Conservation (phyloP, 805 yeast species). For the Saccharomycopsis fibuligera region DNA sequence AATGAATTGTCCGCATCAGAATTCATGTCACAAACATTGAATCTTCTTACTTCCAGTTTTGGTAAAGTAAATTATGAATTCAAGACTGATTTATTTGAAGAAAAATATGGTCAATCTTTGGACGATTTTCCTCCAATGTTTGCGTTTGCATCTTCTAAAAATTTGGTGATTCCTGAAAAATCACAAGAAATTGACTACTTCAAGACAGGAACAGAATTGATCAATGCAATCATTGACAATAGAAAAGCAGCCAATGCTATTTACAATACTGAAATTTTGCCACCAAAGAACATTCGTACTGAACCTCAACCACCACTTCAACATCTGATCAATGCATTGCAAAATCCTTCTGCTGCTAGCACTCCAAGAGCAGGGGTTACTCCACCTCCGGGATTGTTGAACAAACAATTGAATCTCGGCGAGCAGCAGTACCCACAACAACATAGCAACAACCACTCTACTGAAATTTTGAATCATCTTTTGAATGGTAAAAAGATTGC, state of each 20-base stretch:
- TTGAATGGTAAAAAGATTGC: slow-evolving; percentile 62
- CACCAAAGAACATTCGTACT: slow-evolving; percentile 30
- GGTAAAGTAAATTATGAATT: slow-evolving; percentile 35
- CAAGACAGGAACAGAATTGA: slow-evolving; percentile 26
- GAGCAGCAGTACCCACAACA: slow-evolving; percentile 12
- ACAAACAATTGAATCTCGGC: neutral
- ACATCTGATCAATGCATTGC: slow-evolving; percentile 24
- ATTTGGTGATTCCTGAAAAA: slow-evolving; percentile 18
- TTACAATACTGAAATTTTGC: slow-evolving; percentile 26
- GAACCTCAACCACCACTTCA: slow-evolving; percentile 22
- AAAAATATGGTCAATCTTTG: slow-evolving; percentile 23
- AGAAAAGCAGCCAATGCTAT: slow-evolving; percentile 25
- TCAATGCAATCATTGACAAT: slow-evolving; percentile 32
- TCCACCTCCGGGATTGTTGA: slow-evolving; percentile 21
- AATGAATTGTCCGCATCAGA: slow-evolving; percentile 41
- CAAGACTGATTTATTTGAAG: slow-evolving; percentile 28
- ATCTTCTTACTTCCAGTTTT: slow-evolving; percentile 31
- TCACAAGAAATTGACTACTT: slow-evolving; percentile 5
- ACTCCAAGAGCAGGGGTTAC: slow-evolving; percentile 19
- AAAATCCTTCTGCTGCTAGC: slow-evolving; percentile 28
- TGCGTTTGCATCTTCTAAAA: slow-evolving; percentile 35
- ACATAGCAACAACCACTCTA: slow-evolving; percentile 46
- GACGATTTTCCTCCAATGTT: slow-evolving; percentile 40
- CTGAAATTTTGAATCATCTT: slow-evolving; percentile 76
- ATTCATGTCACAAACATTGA: slow-evolving; percentile 43